phyloP scores from a whole-genome alignment of 73 alveolate species.

The Symbiodinium pilosum region DNA sequence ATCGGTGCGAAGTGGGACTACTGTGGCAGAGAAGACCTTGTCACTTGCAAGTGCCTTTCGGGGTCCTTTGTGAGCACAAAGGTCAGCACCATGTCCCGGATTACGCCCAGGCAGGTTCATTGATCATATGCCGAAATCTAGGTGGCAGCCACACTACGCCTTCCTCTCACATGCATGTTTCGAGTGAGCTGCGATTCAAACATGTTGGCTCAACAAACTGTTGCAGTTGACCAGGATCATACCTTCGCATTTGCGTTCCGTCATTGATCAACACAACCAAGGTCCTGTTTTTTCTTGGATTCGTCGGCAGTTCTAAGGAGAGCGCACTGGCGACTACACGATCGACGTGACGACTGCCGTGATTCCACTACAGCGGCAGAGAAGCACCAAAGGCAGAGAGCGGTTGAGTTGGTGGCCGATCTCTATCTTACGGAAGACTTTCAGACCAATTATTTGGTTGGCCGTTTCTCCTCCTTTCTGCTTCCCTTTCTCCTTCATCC shows the following conservation, averaged over 20 bases:
- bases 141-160: not conserved
- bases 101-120: not conserved
- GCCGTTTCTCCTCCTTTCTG: not conserved
- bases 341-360: not conserved
- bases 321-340: not conserved
- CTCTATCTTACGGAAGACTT: not conserved
- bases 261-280: not conserved
- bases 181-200: not conserved
- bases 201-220: not conserved
- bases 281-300: not conserved
- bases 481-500: not conserved
- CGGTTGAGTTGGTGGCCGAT: not conserved
- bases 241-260: not conserved
- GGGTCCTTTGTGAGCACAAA: too few species aligned
- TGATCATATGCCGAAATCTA: not conserved
- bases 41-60: too few species aligned
- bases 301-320: not conserved
- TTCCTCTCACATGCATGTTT: not conserved
- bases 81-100: not conserved
- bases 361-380: too few species aligned
- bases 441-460: not conserved
- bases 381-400: not conserved
- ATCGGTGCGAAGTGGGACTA: constrained; percentile 34
- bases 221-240: not conserved
- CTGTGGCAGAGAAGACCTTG: constrained; percentile 42